Percentiles rank a stretch among this genome's conserved stretches.
Conservation (phyloP, 129 eudicot genomes). For the Apium graveolens region DNA sequence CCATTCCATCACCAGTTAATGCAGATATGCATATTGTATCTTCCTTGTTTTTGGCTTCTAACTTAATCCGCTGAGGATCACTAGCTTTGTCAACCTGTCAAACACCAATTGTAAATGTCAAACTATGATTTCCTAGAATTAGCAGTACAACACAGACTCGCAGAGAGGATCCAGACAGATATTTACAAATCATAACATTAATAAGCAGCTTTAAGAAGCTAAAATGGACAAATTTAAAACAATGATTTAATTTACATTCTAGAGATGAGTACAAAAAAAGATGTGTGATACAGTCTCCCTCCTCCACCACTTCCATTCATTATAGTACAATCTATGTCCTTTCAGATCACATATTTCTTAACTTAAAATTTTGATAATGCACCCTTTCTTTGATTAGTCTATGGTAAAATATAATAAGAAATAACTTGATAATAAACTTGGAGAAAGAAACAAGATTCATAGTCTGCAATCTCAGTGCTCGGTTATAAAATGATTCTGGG, state of each 20-base stretch:
- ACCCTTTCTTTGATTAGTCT: neutral
- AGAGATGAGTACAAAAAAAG: neutral
- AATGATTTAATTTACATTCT: neutral
- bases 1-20: conserved; percentile 73
- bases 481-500: neutral
- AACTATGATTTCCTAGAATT: neutral
- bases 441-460: neutral
- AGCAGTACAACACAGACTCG: neutral
- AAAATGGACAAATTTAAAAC: neutral
- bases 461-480: neutral
- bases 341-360: neutral
- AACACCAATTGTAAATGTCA: conserved; percentile 8
- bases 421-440: neutral
- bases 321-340: neutral
- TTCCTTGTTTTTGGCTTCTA: conserved; percentile 49
- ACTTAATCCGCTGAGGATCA: conserved; percentile 58
- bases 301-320: neutral
- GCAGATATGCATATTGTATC: conserved; percentile 92
- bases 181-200: neutral
- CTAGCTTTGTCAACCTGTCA: conserved; percentile 79
- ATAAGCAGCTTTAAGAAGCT: neutral
- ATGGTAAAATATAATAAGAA: neutral
- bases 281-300: neutral
- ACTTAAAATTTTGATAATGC: neutral
- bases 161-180: neutral